Evolutionary conservation across 192 early-diverging fungal species (phyloP).

Genomic region (Podila horticola): DNA sequence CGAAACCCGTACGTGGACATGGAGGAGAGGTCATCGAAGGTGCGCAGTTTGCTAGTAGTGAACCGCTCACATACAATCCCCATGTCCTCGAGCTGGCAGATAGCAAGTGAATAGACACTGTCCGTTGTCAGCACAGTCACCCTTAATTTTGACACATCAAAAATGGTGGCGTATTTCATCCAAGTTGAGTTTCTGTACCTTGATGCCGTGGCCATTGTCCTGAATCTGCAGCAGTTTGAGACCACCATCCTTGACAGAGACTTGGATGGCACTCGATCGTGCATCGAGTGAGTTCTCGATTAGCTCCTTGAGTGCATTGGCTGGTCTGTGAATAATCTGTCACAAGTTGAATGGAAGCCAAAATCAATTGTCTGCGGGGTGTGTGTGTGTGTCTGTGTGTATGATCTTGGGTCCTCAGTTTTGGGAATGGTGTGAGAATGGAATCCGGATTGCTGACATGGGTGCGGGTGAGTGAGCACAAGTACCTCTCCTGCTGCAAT

Average conservation of each 20-base stretch:
- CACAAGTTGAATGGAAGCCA: neutral
- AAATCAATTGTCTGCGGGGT: neutral
- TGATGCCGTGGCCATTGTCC: conserved; percentile 95
- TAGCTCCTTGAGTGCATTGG: conserved; percentile 97
- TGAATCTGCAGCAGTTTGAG: conserved; percentile 94
- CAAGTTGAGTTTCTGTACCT: conserved; percentile 24
- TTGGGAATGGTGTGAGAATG: neutral
- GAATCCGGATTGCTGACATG: neutral
- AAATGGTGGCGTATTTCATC: conserved; percentile 24
- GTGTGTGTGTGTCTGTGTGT: neutral
- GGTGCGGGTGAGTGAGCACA: conserved; percentile 35
- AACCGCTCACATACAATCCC: conserved; percentile 93
- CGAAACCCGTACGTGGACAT: conserved; percentile 97
- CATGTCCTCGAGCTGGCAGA: conserved; percentile 78
- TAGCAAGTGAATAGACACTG: neutral
- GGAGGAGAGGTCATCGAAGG: conserved; percentile 84
- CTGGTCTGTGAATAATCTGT: conserved; percentile 94
- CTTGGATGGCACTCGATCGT: conserved; percentile 84
- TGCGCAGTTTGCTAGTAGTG: conserved; percentile 91
- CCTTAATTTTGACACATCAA: conserved; percentile 10
- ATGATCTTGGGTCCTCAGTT: neutral
- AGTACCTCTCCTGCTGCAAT: conserved; percentile 96
- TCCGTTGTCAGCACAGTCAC: neutral
- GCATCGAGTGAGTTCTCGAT: conserved; percentile 98
- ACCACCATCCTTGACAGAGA: conserved; percentile 90